These are phyloP conservation scores for Penicillium sp. DNA, from an alignment of 2,329 filamentous ascomycete species.

Conservation along the genomic window DNA sequence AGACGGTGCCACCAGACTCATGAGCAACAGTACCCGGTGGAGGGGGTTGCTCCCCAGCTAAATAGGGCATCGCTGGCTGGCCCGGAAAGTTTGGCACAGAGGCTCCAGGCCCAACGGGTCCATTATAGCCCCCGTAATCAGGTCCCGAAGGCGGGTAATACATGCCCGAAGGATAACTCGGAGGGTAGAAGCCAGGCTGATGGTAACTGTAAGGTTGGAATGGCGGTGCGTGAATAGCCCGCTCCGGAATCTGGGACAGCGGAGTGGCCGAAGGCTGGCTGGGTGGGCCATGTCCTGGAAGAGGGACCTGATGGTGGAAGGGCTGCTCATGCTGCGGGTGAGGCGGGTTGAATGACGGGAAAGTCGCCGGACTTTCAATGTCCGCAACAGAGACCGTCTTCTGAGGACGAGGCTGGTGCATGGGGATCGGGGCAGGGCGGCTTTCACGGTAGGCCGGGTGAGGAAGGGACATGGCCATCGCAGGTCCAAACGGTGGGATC, in stretches of 20 bases:
- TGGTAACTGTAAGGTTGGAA: slow-evolving; percentile 70
- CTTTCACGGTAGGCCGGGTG: slow-evolving; percentile 53
- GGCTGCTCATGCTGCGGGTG: slow-evolving; percentile 67
- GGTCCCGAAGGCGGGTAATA: slow-evolving; percentile 55
- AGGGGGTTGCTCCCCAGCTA: slow-evolving; percentile 32
- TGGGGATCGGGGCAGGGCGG: slow-evolving; percentile 56
- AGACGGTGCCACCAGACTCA: slow-evolving; percentile 91
- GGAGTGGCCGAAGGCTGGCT: slow-evolving; percentile 69
- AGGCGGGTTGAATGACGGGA: slow-evolving; percentile 50
- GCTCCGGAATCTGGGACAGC: slow-evolving; percentile 82
- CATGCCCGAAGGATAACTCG: slow-evolving; percentile 54
- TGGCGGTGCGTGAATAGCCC: slow-evolving; percentile 78
- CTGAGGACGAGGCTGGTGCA: slow-evolving; percentile 91
- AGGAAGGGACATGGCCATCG: slow-evolving; percentile 35
- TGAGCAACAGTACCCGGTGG: slow-evolving; percentile 61
- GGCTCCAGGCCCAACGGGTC: slow-evolving; percentile 40
- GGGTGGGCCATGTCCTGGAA: slow-evolving; percentile 58
- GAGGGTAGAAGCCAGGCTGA: slow-evolving; percentile 49
- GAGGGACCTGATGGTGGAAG: slow-evolving; percentile 89
- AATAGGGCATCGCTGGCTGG: slow-evolving; percentile 40
- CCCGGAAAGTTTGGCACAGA: slow-evolving; percentile 50
- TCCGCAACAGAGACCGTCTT: slow-evolving; percentile 88
- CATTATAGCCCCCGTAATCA: slow-evolving; percentile 38
- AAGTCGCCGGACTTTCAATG: slow-evolving; percentile 70
- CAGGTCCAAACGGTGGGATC: slow-evolving; percentile 18